phyloP scores from a whole-genome alignment of 495 filamentous ascomycete species.

The Platismatia glauca region DNA sequence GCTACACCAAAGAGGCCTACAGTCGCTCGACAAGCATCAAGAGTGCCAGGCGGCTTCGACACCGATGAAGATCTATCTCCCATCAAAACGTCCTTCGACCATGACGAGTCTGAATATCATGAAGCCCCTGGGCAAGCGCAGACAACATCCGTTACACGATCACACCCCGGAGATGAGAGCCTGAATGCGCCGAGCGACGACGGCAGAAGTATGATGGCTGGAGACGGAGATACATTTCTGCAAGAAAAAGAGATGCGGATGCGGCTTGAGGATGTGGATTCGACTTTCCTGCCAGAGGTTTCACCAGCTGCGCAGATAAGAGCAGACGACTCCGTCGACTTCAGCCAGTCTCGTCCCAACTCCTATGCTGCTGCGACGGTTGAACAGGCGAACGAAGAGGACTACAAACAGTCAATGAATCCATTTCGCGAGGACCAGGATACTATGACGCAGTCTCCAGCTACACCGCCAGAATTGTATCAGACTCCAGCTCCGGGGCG shows the following conservation, averaged over 20 bases:
- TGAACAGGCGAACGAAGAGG: neutral
- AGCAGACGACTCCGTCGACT: slow-evolving; percentile 56
- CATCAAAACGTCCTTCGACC: slow-evolving; percentile 33
- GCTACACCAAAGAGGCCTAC: slow-evolving; percentile 19
- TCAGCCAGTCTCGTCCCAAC: slow-evolving; percentile 27
- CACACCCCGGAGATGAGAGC: slow-evolving; percentile 18
- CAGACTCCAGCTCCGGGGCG: slow-evolving; percentile 38
- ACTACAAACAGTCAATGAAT: neutral
- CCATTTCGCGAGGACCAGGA: slow-evolving; percentile 8
- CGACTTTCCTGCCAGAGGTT: slow-evolving; percentile 60
- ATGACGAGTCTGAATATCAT: slow-evolving; percentile 12
- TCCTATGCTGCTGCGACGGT: neutral
- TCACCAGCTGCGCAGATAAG: slow-evolving; percentile 31
- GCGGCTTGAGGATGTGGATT: slow-evolving; percentile 79
- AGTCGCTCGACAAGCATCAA: slow-evolving; percentile 23
- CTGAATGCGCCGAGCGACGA: slow-evolving; percentile 30
- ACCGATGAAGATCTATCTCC: slow-evolving; percentile 32
- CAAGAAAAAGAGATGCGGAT: slow-evolving; percentile 59
- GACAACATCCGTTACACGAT: neutral
- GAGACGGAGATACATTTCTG: slow-evolving; percentile 41
- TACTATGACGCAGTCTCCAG: slow-evolving; percentile 26
- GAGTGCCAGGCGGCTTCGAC: slow-evolving; percentile 31
- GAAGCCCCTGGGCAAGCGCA: slow-evolving; percentile 2
- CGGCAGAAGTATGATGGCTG: slow-evolving; percentile 29
- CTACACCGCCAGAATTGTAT: slow-evolving; percentile 39